phyloP scores from a whole-genome alignment of 1,139 yeast genomes.

The Kazachstania sp. region DNA sequence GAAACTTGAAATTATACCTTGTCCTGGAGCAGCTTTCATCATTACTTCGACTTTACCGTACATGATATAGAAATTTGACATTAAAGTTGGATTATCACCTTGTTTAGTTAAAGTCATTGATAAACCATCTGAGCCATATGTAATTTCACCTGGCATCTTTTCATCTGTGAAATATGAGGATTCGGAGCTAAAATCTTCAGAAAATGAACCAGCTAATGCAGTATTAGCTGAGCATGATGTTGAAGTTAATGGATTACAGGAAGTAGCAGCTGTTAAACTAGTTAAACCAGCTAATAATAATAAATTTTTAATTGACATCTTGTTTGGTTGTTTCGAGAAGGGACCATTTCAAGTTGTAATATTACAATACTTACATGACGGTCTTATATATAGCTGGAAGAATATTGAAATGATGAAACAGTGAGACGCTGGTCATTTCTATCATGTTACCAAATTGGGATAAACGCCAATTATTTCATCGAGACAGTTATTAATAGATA shows the following conservation, averaged over 20 bases:
- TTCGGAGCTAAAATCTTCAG: conserved; percentile 40
- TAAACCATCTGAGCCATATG: conserved; percentile 48
- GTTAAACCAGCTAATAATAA: neutral
- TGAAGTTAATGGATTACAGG: conserved; percentile 37
- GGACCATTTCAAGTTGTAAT: too few species aligned
- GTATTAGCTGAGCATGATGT: conserved; percentile 40
- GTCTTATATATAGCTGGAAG: neutral
- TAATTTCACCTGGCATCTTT: conserved; percentile 33
- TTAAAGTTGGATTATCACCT: conserved; percentile 67
- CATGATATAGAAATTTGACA: conserved; percentile 74
- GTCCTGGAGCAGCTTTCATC: conserved; percentile 63
- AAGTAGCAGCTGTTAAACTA: conserved; percentile 13
- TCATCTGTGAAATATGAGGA: conserved; percentile 38
- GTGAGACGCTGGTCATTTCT: too few species aligned
- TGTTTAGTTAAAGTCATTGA: conserved; percentile 48
- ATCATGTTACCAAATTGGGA: too few species aligned
- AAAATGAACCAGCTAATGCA: conserved; percentile 49
- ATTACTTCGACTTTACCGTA: conserved; percentile 74
- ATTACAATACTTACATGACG: too few species aligned
- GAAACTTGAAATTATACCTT: conserved; percentile 70
- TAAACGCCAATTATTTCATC: too few species aligned
- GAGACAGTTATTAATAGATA: too few species aligned
- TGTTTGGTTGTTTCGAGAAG: neutral
- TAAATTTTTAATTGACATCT: conserved; percentile 1
- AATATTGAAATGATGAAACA: too few species aligned